Percentiles rank a stretch among this genome's conserved stretches.
These are phyloP conservation scores for Triticum urartu DNA, from an alignment of 176 grass and related monocot genomes.

Conservation along the genomic window DNA sequence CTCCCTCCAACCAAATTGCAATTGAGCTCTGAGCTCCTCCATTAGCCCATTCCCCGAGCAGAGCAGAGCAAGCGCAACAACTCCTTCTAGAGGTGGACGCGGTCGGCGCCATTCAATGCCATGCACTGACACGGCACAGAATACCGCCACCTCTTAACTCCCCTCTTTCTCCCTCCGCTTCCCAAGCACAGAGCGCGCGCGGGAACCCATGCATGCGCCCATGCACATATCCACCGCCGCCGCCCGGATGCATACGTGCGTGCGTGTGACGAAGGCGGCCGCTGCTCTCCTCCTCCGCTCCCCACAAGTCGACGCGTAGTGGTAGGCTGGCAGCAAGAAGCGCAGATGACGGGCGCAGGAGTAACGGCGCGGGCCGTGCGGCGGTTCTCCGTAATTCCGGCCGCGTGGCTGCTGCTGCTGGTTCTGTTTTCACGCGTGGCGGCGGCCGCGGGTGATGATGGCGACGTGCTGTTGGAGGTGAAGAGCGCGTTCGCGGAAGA, in stretches of 20 bases:
- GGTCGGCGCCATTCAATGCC: conserved; percentile 54
- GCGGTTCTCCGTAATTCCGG: not conserved
- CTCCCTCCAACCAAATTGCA: not conserved
- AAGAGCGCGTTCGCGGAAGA: conserved; percentile 63
- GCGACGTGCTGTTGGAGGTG: conserved; percentile 58
- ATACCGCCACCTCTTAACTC: conserved; percentile 32
- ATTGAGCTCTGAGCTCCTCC: conserved; percentile 35
- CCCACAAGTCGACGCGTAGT: not conserved
- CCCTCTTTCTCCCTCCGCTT: not conserved
- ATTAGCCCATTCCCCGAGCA: conserved; percentile 23
- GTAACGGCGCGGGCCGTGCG: not conserved
- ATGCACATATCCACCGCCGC: conserved; percentile 24
- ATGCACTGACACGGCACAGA: conserved; percentile 27
- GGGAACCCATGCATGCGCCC: conserved; percentile 53
- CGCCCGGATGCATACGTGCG: not conserved
- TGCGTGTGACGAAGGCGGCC: not conserved
- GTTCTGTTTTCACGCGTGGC: conserved; percentile 15
- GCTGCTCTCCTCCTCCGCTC: not conserved
- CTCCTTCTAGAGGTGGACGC: conserved; percentile 49
- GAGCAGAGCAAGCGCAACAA: conserved; percentile 28
- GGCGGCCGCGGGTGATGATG: conserved; percentile 13
- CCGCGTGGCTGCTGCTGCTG: not conserved
- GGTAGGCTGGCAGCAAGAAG: not conserved
- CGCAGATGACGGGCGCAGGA: not conserved
- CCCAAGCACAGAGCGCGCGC: conserved; percentile 33